Conservation (phyloP, 305 asterid genomes). For the Fraxinus sp. region DNA sequence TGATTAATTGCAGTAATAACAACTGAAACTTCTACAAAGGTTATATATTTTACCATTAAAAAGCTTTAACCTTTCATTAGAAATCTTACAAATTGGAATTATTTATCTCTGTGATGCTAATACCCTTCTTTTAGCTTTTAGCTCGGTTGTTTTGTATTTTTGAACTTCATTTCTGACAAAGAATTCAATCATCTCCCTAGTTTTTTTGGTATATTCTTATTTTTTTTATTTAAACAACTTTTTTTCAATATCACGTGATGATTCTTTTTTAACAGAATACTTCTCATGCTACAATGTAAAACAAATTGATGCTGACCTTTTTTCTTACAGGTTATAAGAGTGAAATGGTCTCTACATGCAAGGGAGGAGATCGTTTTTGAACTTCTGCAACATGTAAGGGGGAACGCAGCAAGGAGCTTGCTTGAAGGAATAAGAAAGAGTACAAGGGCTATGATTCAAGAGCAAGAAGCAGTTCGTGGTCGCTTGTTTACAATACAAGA, state of each 20-base stretch:
- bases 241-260: neutral
- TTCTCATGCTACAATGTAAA: neutral
- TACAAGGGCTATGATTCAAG: slow-evolving; percentile 47
- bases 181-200: neutral
- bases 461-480: slow-evolving; percentile 50
- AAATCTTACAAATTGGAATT: neutral
- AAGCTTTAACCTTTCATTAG: neutral
- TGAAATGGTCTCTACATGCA: slow-evolving; percentile 52
- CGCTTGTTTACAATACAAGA: slow-evolving; percentile 46
- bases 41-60: neutral
- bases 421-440: slow-evolving; percentile 39
- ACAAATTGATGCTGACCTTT: neutral
- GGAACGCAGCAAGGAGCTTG: slow-evolving; percentile 29
- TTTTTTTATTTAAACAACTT: neutral
- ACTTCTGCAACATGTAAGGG: slow-evolving; percentile 41
- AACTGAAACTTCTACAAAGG: neutral
- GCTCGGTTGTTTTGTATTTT: neutral
- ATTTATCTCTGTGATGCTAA: neutral
- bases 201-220: neutral
- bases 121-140: neutral
- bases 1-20: neutral
- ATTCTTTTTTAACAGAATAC: neutral
- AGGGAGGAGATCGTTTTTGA: slow-evolving; percentile 49
- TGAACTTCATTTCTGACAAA: neutral
- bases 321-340: slow-evolving; percentile 41